Evolutionary conservation across 2,329 filamentous ascomycete genomes (phyloP).

Genomic region (Cordyceps tenuipes): DNA sequence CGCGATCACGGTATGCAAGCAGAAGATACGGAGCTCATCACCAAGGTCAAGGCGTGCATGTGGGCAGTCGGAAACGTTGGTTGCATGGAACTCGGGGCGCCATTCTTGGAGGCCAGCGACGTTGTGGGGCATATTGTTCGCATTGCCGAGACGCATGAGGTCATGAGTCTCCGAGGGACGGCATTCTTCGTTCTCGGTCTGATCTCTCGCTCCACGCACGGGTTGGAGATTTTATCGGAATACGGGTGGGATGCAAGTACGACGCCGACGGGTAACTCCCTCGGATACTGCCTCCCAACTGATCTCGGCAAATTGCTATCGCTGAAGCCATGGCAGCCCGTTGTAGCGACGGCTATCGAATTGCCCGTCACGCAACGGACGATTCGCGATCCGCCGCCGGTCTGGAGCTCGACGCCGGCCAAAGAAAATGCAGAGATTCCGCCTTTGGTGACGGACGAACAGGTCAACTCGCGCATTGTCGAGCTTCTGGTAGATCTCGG

Average conservation of each 20-base stretch:
- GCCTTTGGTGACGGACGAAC: slow-evolving; percentile 47
- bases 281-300: slow-evolving; percentile 80
- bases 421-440: slow-evolving; percentile 34
- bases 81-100: slow-evolving; percentile 93
- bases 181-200: slow-evolving; percentile 93
- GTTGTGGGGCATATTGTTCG: slow-evolving; percentile 80
- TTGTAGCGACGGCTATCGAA: slow-evolving; percentile 36
- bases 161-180: slow-evolving; percentile 89
- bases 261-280: slow-evolving; percentile 69
- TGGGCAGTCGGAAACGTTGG: slow-evolving; percentile 98
- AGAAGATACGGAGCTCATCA: slow-evolving; percentile 74
- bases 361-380: slow-evolving; percentile 47
- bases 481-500: slow-evolving; percentile 81
- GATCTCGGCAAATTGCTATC: slow-evolving; percentile 73
- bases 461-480: slow-evolving; percentile 70
- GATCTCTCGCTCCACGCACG: slow-evolving; percentile 85
- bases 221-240: slow-evolving; percentile 82
- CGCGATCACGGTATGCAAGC: slow-evolving; percentile 78
- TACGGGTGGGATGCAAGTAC: slow-evolving; percentile 90
- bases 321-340: slow-evolving; percentile 51
- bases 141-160: slow-evolving; percentile 80
- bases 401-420: slow-evolving; percentile 32
- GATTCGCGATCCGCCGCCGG: slow-evolving; percentile 35
- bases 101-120: slow-evolving; percentile 83
- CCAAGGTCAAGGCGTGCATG: slow-evolving; percentile 92